Evolutionary conservation across 768 basidiomycete species (phyloP).

Genomic region (Leucosporidium yakuticum): DNA sequence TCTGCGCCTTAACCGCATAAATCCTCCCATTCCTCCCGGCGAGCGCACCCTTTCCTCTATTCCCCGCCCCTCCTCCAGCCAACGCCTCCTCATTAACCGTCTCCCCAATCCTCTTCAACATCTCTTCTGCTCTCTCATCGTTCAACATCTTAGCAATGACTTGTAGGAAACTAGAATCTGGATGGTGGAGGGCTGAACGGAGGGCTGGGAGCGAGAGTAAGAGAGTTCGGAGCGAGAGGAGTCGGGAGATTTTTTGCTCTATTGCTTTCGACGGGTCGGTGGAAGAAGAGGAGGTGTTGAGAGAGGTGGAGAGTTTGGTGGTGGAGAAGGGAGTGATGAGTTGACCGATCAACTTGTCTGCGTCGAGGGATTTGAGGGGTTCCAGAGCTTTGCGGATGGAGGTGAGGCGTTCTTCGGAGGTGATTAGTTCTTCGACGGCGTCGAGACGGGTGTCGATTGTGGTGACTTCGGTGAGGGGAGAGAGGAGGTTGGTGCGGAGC

Average conservation of each 20-base stretch:
- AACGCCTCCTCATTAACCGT: constrained; percentile 65
- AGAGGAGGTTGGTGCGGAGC: constrained; percentile 37
- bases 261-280: constrained; percentile 30
- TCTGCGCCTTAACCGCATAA: constrained; percentile 51
- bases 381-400: constrained; percentile 64
- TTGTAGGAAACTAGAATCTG: constrained; percentile 56
- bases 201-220: constrained; percentile 63
- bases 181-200: constrained; percentile 57
- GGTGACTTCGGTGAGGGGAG: constrained; percentile 32
- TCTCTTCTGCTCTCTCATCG: constrained; percentile 62
- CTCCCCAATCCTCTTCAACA: constrained; percentile 56
- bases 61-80: constrained; percentile 52
- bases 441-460: constrained; percentile 75
- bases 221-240: constrained; percentile 69
- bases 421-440: constrained; percentile 67
- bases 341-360: constrained; percentile 69
- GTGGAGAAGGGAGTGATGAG: constrained; percentile 23
- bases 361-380: constrained; percentile 48
- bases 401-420: constrained; percentile 66
- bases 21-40: not conserved
- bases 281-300: not conserved
- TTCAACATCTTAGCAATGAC: constrained; percentile 66
- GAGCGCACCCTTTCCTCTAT: constrained; percentile 37
- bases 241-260: constrained; percentile 52
- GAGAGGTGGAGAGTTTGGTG: not conserved